Base-by-base conservation (phyloP, 176 grass and related monocot species). In the Juncus effusus region DNA sequence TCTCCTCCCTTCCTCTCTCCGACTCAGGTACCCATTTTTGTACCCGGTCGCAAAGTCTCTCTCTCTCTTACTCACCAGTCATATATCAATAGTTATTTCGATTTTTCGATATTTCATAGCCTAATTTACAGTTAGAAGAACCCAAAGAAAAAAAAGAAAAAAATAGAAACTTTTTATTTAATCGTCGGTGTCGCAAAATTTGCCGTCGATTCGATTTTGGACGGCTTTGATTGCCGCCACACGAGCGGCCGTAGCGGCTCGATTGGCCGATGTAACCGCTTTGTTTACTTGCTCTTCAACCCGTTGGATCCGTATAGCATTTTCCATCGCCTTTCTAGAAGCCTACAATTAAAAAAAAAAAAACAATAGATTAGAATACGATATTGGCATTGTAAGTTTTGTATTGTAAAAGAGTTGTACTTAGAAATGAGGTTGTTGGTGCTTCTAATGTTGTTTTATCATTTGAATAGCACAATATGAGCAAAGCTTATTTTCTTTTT, bases 151-250 rank as follows among this genome's bases (percentile, higher is more conserved):
- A 47, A 56, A 56, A 56, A 47, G 51, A 11, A 51, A 65, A 76
- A 64, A 54, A 64, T 50, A 72, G 57, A 35, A 51, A 12, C 5
- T 51, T 28, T 81, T 28, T 28, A 28, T 28, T 28, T 73, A 83
- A 38, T 80, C 74, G 45, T 88, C 50, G 16, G 81, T 83, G 59
- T 80, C 65, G 7, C 79, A 83, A 65, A 90, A 58, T 42, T 90
- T 86, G 67, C 87, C 83, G 16, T 90, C 83, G 28, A 86, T 85
- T 51, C 85, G 77, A 74, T 82, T 93, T 80, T 93, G 85, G 60
- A 88, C 89, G 2, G 85, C 89, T 45, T 84, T 93, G 63, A 93
- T 79, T 15, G 85, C 84, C 13, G 81, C 85, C 12, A 88, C 85
- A 64, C 85, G 78, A 19, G 89, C 89, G n/a, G 84, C 85, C 0